A percentile compares a stretch with the other conserved stretches of the same genome.
These are phyloP conservation scores for Meredithiella fracta DNA, from an alignment of 2,329 filamentous ascomycete genomes.

Conservation along the genomic window DNA sequence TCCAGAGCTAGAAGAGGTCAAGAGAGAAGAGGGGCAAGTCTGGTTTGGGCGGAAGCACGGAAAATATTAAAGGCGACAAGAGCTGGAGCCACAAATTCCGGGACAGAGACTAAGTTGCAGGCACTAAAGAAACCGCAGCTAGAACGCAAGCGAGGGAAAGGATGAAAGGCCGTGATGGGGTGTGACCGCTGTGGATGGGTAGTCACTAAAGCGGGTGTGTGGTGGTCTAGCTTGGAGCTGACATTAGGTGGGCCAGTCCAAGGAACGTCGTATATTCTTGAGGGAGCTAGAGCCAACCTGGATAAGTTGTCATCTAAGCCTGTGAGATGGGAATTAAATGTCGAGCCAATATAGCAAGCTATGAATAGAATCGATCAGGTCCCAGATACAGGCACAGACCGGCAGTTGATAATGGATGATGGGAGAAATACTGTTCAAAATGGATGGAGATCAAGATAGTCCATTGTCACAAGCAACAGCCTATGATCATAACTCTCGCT, in stretches of 20 bases:
- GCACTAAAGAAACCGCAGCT: neutral
- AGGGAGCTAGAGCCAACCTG: neutral
- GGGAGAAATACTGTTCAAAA: too few relatives aligned
- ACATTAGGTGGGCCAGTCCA: neutral
- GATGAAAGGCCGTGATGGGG: neutral
- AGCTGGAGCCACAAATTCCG: neutral
- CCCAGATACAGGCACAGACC: neutral
- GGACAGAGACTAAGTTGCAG: neutral
- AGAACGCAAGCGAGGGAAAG: neutral
- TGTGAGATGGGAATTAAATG: neutral
- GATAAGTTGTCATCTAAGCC: neutral
- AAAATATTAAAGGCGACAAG: neutral
- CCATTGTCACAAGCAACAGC: too few relatives aligned
- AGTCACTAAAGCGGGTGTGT: too few relatives aligned
- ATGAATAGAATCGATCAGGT: neutral
- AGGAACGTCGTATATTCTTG: neutral
- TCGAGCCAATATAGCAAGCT: neutral
- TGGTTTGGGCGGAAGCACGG: neutral
- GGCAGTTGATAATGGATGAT: neutral
- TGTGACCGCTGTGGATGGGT: neutral
- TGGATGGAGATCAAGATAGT: too few relatives aligned
- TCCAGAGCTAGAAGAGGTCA: neutral
- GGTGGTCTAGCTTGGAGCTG: neutral
- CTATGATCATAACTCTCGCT: too few relatives aligned
- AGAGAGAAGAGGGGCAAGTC: slow-evolving; percentile 2